Conservation (phyloP, 306 rosid genomes). For the Pueraria montana region DNA sequence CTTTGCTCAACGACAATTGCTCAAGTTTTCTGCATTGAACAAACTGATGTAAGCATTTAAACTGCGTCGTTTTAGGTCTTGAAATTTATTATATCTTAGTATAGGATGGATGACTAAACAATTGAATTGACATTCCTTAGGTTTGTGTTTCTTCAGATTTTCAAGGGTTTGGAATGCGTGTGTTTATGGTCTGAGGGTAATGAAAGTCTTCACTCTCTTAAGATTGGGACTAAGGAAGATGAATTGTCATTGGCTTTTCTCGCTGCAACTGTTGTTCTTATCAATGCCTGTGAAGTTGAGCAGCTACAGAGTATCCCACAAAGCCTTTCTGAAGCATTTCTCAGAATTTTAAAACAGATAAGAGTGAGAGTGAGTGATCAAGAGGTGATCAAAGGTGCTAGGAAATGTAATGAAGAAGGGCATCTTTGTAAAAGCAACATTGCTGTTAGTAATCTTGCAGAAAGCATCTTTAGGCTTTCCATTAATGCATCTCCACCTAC, state of each 20-base stretch:
- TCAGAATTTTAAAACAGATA: slow-evolving; percentile 56
- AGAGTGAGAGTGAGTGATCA: slow-evolving; percentile 61
- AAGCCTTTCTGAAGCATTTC: slow-evolving; percentile 47
- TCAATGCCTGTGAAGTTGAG: slow-evolving; percentile 63
- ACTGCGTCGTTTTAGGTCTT: neutral
- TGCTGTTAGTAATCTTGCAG: slow-evolving; percentile 67
- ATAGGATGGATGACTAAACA: slow-evolving; percentile 28
- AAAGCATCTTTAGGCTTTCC: slow-evolving; percentile 80
- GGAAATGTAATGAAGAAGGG: slow-evolving; percentile 50
- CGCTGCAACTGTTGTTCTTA: slow-evolving; percentile 62
- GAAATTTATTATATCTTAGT: neutral
- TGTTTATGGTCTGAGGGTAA: slow-evolving; percentile 57
- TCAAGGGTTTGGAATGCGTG: slow-evolving; percentile 54
- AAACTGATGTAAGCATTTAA: slow-evolving; percentile 66
- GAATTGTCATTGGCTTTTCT: slow-evolving; percentile 61
- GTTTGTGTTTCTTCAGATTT: slow-evolving; percentile 74
- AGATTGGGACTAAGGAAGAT: slow-evolving; percentile 66
- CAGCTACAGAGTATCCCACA: slow-evolving; percentile 62
- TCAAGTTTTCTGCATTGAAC: slow-evolving; percentile 58
- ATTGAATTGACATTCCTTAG: slow-evolving; percentile 65
- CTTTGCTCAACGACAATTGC: slow-evolving; percentile 58
- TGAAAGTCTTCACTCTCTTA: slow-evolving; percentile 45
- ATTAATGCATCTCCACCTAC: slow-evolving; percentile 45
- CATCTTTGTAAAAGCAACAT: slow-evolving; percentile 56
- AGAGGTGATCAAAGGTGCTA: slow-evolving; percentile 39